Base-by-base conservation (phyloP, 768 basidiomycete genomes). In the Roridomyces roridus region DNA sequence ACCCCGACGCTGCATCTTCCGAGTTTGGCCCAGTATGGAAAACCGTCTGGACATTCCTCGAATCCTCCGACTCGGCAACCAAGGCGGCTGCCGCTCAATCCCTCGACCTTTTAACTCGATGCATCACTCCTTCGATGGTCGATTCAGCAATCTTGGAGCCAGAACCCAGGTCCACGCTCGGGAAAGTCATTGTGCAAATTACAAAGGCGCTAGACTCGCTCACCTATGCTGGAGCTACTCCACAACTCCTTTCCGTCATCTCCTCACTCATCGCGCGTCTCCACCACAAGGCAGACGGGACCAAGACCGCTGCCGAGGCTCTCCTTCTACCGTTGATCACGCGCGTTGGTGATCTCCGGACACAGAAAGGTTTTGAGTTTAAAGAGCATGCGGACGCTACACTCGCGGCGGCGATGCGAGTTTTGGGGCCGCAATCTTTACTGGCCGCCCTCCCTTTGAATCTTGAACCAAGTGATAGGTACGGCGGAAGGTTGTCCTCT, bases 381-480 rank as follows among this genome's bases (percentile, higher is more conserved):
- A 95, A 93, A 70, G 95, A 96, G 67, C 85, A 84, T 18, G 94
- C 88, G 14, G 96, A 99, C 68, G 76, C 75, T 10, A 86, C 89
- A 0, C 75, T 98, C 31, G 85, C 89, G 1, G 83, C 85, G 23
- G 92, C 94, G 0, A 91, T 97, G 83, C 84, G 86, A 55, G 81
- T 92, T 5, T 74, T 97, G 42, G 97, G 97, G 5, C 95, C 96
- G 6, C 85, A 89, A 55, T 86, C 86, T 2, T 68, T 98, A 4
- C 76, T 99, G 29, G 72, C 77, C 20, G 75, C 79, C 20, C 76
- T 98, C 37, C 97, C 97, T 10, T 75, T 98, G 46, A 96, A 96
- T 64, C 77, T 99, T 34, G 89, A 95, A 59, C 88, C 92, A 5
- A 78, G 80, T 46, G 87, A 91, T 53, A 79, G 89, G 92, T 95